phyloP scores from a whole-genome alignment of 164 flowering plant species.

The Vitis rotundifolia region DNA sequence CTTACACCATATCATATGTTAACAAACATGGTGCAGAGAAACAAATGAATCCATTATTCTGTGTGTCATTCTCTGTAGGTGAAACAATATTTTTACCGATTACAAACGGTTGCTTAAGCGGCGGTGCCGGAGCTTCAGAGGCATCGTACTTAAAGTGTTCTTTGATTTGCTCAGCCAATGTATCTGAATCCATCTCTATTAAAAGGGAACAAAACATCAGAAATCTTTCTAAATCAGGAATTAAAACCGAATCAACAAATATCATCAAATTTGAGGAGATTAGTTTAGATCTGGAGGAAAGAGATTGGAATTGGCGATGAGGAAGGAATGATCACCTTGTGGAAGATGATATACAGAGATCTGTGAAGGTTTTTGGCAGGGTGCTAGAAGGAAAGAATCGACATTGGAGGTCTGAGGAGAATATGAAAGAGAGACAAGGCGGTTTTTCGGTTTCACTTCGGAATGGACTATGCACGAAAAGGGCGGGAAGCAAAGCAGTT shows the following conservation, averaged over 20 bases:
- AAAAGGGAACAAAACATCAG: no score
- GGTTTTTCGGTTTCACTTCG: not conserved
- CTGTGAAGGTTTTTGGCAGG: no score
- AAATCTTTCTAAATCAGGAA: no score
- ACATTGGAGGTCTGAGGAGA: not conserved
- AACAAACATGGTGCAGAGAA: not conserved
- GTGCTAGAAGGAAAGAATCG: not conserved
- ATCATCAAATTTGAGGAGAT: no score
- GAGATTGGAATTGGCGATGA: no score
- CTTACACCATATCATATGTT: no score
- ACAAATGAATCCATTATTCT: not conserved
- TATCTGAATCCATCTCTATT: conserved; percentile 28
- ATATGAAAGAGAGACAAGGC: not conserved
- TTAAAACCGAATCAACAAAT: no score
- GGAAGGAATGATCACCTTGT: no score
- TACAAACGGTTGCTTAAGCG: conserved; percentile 51
- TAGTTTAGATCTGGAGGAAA: no score
- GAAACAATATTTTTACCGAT: conserved; percentile 35
- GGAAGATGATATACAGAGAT: no score
- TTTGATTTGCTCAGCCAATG: conserved; percentile 13
- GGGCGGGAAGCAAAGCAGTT: not conserved
- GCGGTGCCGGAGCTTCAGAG: not conserved
- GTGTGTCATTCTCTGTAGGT: no score
- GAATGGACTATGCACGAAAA: not conserved
- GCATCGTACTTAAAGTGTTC: conserved; percentile 10